These are phyloP conservation scores for Capsicum pubescens DNA, from an alignment of 257 asterid genomes.

Conservation along the genomic window DNA sequence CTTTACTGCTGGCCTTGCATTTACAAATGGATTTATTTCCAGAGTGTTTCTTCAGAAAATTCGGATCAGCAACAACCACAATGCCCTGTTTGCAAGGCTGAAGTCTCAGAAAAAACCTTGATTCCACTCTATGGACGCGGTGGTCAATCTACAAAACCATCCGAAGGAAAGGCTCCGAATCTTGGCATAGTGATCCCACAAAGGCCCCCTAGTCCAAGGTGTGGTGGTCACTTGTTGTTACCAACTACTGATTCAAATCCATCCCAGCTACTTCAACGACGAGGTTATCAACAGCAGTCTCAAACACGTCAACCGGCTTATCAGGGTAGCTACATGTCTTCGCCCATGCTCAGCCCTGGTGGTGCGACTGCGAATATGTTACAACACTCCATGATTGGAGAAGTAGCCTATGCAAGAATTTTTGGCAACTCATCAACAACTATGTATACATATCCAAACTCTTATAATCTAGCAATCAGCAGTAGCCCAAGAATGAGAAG, in stretches of 20 bases:
- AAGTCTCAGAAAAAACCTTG: constrained; percentile 57
- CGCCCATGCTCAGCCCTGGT: constrained; percentile 36
- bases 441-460: constrained; percentile 54
- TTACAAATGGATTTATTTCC: constrained; percentile 69
- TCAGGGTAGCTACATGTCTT: constrained; percentile 22
- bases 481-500: constrained; percentile 60
- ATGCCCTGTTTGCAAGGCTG: constrained; percentile 79
- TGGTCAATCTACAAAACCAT: constrained; percentile 45
- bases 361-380: constrained; percentile 32
- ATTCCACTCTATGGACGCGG: constrained; percentile 82
- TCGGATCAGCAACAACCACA: constrained; percentile 48
- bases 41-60: constrained; percentile 36
- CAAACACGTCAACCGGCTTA: constrained; percentile 23
- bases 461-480: constrained; percentile 47
- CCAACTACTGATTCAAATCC: constrained; percentile 32
- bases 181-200: constrained; percentile 53
- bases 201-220: constrained; percentile 61
- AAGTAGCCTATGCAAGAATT: constrained; percentile 59
- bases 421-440: constrained; percentile 58
- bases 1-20: constrained; percentile 93
- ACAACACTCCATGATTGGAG: constrained; percentile 62
- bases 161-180: constrained; percentile 41
- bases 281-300: constrained; percentile 31
- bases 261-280: constrained; percentile 44
- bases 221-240: constrained; percentile 24